These are phyloP conservation scores for Talaromyces atroroseus DNA, from an alignment of 2,329 filamentous ascomycete species.

Conservation along the genomic window DNA sequence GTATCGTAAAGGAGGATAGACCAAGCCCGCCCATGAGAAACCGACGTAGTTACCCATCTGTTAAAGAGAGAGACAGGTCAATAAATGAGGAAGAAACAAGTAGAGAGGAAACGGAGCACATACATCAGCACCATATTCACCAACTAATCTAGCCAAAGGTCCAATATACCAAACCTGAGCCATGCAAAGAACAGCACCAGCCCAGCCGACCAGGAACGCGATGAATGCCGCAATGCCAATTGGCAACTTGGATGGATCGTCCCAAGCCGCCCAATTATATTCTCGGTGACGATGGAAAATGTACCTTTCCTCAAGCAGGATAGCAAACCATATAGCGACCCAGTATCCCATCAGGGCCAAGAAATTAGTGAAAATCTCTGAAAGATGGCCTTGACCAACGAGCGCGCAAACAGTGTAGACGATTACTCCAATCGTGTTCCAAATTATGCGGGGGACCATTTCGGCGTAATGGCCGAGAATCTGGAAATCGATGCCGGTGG, in stretches of 20 bases:
- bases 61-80: constrained; percentile 18
- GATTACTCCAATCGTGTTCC: constrained; percentile 58
- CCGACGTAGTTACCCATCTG: constrained; percentile 57
- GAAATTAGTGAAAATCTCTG: constrained; percentile 64
- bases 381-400: constrained; percentile 56
- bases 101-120: constrained; percentile 23
- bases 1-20: constrained; percentile 51
- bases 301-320: constrained; percentile 54
- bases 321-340: constrained; percentile 60
- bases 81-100: constrained; percentile 8
- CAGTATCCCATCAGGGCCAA: constrained; percentile 67
- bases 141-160: constrained; percentile 54
- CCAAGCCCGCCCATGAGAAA: constrained; percentile 54
- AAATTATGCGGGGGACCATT: constrained; percentile 57
- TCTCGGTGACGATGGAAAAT: constrained; percentile 51
- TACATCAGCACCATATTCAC: constrained; percentile 54
- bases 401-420: constrained; percentile 62
- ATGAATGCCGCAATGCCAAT: constrained; percentile 57
- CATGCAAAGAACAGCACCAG: constrained; percentile 61
- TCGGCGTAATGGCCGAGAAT: constrained; percentile 56
- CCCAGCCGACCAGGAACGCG: constrained; percentile 61
- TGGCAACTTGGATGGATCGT: constrained; percentile 54
- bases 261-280: constrained; percentile 60
- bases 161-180: constrained; percentile 65
- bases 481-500: constrained; percentile 62